Base-by-base conservation (phyloP, 2,329 filamentous ascomycete species). In the Alternaria angustiovoidea region DNA sequence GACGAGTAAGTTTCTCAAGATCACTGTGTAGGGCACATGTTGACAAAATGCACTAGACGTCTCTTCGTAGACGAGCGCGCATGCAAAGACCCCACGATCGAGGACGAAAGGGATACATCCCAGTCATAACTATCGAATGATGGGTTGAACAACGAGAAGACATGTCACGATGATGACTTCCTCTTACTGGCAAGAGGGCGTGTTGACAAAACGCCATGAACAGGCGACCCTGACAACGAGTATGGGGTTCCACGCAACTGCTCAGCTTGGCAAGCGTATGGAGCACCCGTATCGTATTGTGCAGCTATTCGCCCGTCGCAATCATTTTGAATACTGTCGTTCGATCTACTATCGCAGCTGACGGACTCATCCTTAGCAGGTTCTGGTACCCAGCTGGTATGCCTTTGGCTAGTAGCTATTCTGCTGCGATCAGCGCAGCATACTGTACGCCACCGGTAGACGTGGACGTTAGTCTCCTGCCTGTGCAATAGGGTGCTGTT, bases 391-490 rank as follows among this genome's bases (percentile, higher is more conserved):
- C 65, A 7, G 64, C 70, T 0, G 59, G 61, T 2, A 75, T 78
- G 54, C 74, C 75, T 1, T 22, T 78, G 6, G 71, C 70, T 5
- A 54, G 61, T 1, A 65, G 64, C 42, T 75, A 67, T 51, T 76
- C 72, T 28, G 72, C 69, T 16, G 75, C 70, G 0, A 79, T 78
- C 20, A 75, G 74, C 51, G 76, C 76, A 2, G 75, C 75, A 0
- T 79, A 73, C 16, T 75, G 77, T 61, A 59, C 63, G 24, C 6
- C 55, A 0, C 36, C 20, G 2, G 68, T 65, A 38, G 68, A 70
- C 11, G 44, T 54, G 2, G 46, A 66, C 12, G 64, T 63, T 6
- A 63, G 61, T 28, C 34, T 70, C 11, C 30, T 32, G 9, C 9
- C 30, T 32, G 9, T 32, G 30, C 1, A 4, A 12, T 4, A 12